Evolutionary conservation across 495 filamentous ascomycete genomes (phyloP).

Genomic region (Tuber umbilicatum): DNA sequence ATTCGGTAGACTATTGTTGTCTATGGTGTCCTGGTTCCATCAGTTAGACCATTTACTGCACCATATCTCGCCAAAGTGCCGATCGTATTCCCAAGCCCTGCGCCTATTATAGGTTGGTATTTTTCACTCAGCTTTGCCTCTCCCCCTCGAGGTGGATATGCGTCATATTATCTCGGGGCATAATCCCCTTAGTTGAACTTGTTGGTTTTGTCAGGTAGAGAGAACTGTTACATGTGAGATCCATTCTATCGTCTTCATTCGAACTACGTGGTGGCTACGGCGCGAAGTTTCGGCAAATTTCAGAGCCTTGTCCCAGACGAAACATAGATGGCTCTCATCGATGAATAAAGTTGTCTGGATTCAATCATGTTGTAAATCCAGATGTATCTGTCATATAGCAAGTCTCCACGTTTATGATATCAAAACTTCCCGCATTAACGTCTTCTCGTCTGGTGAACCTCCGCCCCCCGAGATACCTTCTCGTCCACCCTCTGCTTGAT

Average conservation of each 20-base stretch:
- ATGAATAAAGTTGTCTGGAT: slow-evolving; percentile 4
- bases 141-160: background rate
- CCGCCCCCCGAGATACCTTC: slow-evolving; percentile 22
- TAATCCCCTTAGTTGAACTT: background rate
- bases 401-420: background rate
- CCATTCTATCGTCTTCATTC: background rate
- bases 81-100: background rate
- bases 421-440: slow-evolving; percentile 18
- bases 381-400: slow-evolving; percentile 2
- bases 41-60: background rate
- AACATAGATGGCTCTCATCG: slow-evolving; percentile 2
- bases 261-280: background rate
- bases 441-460: slow-evolving; percentile 21
- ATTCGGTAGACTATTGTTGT: background rate
- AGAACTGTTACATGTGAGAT: background rate
- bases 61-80: background rate
- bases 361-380: slow-evolving; percentile 3
- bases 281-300: background rate
- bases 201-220: background rate
- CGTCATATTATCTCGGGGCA: background rate
- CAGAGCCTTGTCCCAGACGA: background rate
- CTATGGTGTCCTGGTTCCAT: background rate
- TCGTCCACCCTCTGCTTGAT: slow-evolving; percentile 70
- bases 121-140: background rate
- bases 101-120: background rate